Conservation (phyloP, 176 grass and related monocot genomes). For the Luzula sylvatica region DNA sequence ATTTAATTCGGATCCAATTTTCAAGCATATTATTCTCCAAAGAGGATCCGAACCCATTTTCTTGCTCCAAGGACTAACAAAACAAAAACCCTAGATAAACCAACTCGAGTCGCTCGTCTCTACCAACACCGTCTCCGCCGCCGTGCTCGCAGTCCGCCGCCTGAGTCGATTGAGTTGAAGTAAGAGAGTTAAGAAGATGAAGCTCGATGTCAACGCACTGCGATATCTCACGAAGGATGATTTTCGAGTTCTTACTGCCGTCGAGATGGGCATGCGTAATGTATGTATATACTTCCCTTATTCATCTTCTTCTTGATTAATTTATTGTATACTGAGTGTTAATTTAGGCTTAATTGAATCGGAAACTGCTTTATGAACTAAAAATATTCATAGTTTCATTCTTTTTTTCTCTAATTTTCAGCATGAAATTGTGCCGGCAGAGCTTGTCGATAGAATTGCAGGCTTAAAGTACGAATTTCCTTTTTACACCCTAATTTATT, state of each 20-base stretch:
- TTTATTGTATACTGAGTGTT: not conserved
- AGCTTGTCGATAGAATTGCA: conserved; percentile 84
- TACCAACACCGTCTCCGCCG: too few relatives aligned
- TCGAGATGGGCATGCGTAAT: conserved; percentile 96
- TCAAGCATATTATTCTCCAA: too few relatives aligned
- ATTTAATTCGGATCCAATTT: too few relatives aligned
- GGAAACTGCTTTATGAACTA: conserved; percentile 1
- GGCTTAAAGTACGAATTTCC: conserved; percentile 51
- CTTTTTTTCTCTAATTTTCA: conserved; percentile 17
- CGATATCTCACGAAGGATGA: conserved; percentile 83
- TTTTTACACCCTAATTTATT: not conserved
- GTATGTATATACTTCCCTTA: conserved; percentile 18
- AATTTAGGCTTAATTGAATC: conserved; percentile 1
- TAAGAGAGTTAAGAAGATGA: conserved; percentile 32
- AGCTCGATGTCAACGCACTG: conserved; percentile 77
- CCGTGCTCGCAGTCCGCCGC: too few relatives aligned
- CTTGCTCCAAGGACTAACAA: too few relatives aligned
- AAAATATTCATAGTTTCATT: conserved; percentile 13
- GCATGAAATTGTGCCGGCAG: conserved; percentile 79
- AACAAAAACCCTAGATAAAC: too few relatives aligned
- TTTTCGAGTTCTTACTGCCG: conserved; percentile 77
- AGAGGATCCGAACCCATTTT: too few relatives aligned
- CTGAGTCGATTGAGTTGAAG: not conserved
- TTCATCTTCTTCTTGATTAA: not conserved
- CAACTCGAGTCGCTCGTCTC: too few relatives aligned